phyloP scores from a whole-genome alignment of 768 basidiomycete genomes.

The Boletales sp. region DNA sequence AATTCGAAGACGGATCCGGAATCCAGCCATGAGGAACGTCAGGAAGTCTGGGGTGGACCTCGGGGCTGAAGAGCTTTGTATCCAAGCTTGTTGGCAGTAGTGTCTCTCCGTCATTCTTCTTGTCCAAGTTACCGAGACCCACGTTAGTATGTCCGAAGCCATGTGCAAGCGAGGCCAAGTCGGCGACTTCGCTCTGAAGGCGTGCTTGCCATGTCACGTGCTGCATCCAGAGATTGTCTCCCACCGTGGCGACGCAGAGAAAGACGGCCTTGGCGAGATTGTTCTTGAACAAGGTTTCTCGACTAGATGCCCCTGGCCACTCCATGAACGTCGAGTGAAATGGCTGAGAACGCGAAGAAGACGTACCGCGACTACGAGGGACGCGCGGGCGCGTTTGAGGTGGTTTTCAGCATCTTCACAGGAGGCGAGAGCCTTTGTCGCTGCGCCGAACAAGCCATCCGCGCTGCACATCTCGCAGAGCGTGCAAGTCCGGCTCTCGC shows the following conservation, averaged over 20 bases:
- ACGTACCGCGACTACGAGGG: slow-evolving; percentile 1
- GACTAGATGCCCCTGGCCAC: neutral
- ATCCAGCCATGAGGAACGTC: neutral
- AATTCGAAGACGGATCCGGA: neutral
- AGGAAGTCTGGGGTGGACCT: neutral
- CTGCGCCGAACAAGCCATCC: slow-evolving; percentile 7
- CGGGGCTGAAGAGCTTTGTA: neutral
- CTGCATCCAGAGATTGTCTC: slow-evolving; percentile 13
- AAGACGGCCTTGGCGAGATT: slow-evolving; percentile 7
- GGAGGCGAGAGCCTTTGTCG: slow-evolving; percentile 1
- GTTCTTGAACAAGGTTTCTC: slow-evolving; percentile 5
- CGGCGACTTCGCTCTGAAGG: slow-evolving; percentile 6
- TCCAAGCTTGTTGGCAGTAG: neutral
- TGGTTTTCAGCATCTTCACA: slow-evolving; percentile 2
- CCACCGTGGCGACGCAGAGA: slow-evolving; percentile 4
- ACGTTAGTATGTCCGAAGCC: neutral
- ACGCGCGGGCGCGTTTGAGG: slow-evolving; percentile 5
- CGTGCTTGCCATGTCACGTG: slow-evolving; percentile 12
- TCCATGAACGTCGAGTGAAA: neutral
- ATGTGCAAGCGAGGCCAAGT: neutral
- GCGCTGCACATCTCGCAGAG: slow-evolving; percentile 10
- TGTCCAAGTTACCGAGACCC: neutral
- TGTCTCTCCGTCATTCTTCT: neutral
- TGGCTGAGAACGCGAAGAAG: neutral
- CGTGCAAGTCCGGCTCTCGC: neutral